Evolutionary conservation across 306 rosid species (phyloP).

Genomic region (Hippophae rhamnoides): DNA sequence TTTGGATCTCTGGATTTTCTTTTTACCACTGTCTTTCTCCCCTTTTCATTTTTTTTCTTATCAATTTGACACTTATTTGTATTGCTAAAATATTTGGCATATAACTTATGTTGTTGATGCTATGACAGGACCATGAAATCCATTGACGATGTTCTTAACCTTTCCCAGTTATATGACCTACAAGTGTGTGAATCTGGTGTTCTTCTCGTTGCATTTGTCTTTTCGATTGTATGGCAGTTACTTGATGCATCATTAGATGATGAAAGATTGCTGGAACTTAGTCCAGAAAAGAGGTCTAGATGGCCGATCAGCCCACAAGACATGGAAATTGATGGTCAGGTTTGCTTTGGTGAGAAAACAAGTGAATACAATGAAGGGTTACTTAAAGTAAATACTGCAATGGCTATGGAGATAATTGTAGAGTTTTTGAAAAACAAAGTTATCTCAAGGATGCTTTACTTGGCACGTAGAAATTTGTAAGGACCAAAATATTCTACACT

Average conservation of each 20-base stretch:
- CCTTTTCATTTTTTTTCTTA: no score
- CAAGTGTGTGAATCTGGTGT: slow-evolving; percentile 65
- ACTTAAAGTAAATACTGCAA: slow-evolving; percentile 46
- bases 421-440: slow-evolving; percentile 57
- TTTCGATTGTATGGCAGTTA: slow-evolving; percentile 78
- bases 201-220: slow-evolving; percentile 68
- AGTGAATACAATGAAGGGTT: slow-evolving; percentile 44
- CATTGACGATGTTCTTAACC: slow-evolving; percentile 58
- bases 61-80: no score
- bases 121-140: slow-evolving; percentile 68
- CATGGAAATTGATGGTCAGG: slow-evolving; percentile 61
- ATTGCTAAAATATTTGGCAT: no score
- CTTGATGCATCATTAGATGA: slow-evolving; percentile 84
- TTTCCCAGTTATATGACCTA: slow-evolving; percentile 56
- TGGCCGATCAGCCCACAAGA: slow-evolving; percentile 61
- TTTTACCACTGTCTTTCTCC: no score
- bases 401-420: slow-evolving; percentile 72
- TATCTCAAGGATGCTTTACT: slow-evolving; percentile 55
- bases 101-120: no score
- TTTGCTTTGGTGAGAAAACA: slow-evolving; percentile 37
- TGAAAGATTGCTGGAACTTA: slow-evolving; percentile 68
- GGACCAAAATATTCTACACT: slow-evolving; percentile 5
- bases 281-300: slow-evolving; percentile 48
- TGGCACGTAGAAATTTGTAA: slow-evolving; percentile 73
- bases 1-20: no score